These are phyloP conservation scores for Phaeosphaeriaceae sp. DNA, from an alignment of 2,329 filamentous ascomycete genomes.

Conservation along the genomic window DNA sequence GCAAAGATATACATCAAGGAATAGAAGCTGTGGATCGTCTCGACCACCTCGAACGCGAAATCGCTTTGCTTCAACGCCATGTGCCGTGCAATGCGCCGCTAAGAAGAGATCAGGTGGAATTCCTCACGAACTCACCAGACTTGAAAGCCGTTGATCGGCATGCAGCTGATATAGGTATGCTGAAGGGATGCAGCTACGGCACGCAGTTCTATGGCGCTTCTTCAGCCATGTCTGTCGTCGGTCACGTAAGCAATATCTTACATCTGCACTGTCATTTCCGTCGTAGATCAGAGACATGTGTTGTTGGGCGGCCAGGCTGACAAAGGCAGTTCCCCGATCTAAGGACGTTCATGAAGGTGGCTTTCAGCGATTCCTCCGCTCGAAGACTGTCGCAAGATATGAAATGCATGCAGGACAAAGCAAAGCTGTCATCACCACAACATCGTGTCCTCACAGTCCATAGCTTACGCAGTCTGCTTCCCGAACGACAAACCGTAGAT, in stretches of 20 bases:
- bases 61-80: neutral
- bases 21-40: neutral
- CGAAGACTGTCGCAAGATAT: constrained; percentile 29
- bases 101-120: constrained; percentile 10
- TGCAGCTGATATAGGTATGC: constrained; percentile 2
- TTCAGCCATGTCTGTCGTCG: constrained; percentile 37
- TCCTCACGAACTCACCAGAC: constrained; percentile 4
- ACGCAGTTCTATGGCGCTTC: constrained; percentile 51
- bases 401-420: constrained; percentile 24
- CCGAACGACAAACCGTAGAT: constrained; percentile 47
- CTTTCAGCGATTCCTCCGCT: constrained; percentile 28
- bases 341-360: constrained; percentile 30
- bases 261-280: too few relatives aligned
- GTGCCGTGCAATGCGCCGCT: neutral
- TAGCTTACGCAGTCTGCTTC: constrained; percentile 35
- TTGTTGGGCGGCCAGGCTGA: constrained; percentile 6
- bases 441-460: constrained; percentile 14
- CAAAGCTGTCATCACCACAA: constrained; percentile 4
- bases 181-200: constrained; percentile 49
- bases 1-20: neutral
- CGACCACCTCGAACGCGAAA: neutral
- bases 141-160: constrained; percentile 1
- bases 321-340: constrained; percentile 40
- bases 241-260: constrained; percentile 17
- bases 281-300: neutral